A percentile compares a stretch with the other conserved stretches of the same genome.
Evolutionary conservation across 2,329 filamentous ascomycete genomes (phyloP).

Genomic region (Coleophoma eucalyptorum): DNA sequence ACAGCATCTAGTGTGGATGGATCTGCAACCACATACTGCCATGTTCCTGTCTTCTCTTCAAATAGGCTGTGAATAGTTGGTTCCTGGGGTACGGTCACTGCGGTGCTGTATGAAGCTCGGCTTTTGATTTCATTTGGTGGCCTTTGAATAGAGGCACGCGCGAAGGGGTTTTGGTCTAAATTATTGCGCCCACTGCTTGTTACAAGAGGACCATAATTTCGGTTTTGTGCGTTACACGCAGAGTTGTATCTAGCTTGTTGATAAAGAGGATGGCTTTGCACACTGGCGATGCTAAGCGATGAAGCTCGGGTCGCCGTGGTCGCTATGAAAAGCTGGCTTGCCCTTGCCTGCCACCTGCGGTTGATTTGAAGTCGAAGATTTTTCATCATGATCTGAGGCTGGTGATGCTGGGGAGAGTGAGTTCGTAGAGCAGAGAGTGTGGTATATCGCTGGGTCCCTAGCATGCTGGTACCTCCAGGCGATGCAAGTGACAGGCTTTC

Average conservation of each 20-base stretch:
- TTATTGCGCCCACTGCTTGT: no score
- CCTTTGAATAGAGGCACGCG: background rate
- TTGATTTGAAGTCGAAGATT: no score
- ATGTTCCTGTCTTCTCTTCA: conserved; percentile 44
- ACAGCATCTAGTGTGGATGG: conserved; percentile 41
- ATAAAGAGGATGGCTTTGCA: background rate
- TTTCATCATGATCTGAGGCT: no score
- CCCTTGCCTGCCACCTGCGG: background rate
- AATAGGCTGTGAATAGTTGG: conserved; percentile 26
- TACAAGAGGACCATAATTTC: no score
- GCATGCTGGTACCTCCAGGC: no score
- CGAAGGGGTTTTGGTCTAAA: background rate
- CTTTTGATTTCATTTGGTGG: background rate
- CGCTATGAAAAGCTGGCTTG: no score
- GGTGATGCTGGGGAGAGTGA: no score
- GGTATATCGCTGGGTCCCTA: no score
- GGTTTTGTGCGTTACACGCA: no score
- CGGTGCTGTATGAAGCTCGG: background rate
- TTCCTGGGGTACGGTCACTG: background rate
- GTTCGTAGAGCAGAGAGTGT: no score
- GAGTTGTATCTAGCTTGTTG: background rate
- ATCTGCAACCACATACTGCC: conserved; percentile 59
- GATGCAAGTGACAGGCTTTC: no score
- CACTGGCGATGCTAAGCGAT: background rate
- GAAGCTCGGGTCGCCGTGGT: background rate